Percentiles rank a stretch among this genome's conserved stretches.
phyloP scores from a whole-genome alignment of 495 filamentous ascomycete genomes.

The Haplographium delicatum region DNA sequence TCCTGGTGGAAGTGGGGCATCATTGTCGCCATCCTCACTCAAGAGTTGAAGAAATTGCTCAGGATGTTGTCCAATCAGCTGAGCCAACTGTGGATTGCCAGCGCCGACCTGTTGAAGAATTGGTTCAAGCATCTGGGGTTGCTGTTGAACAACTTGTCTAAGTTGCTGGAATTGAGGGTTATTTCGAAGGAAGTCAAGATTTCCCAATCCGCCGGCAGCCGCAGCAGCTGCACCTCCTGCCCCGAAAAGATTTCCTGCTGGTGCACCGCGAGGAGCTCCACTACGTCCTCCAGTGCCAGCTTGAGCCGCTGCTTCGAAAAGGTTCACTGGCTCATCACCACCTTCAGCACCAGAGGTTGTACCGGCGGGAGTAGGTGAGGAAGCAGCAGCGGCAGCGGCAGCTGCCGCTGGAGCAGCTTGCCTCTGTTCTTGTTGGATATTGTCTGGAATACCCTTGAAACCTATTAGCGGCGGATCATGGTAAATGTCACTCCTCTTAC shows the following conservation, averaged over 20 bases:
- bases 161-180: slow-evolving; percentile 98
- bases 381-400: slow-evolving; percentile 31
- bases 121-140: slow-evolving; percentile 96
- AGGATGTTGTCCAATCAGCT: slow-evolving; percentile 81
- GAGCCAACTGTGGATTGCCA: slow-evolving; percentile 90
- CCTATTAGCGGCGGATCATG: slow-evolving; percentile 16
- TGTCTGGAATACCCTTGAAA: slow-evolving; percentile 76
- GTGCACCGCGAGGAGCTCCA: slow-evolving; percentile 26
- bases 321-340: slow-evolving; percentile 73
- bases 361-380: slow-evolving; percentile 31
- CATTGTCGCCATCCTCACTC: slow-evolving; percentile 71
- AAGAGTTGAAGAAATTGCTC: slow-evolving; percentile 88
- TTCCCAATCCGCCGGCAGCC: slow-evolving; percentile 56
- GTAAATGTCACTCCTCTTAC: slow-evolving; percentile 43
- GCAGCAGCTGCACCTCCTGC: slow-evolving; percentile 46
- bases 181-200: slow-evolving; percentile 90
- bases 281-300: slow-evolving; percentile 55
- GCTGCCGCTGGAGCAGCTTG: slow-evolving; percentile 29
- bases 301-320: slow-evolving; percentile 90
- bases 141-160: slow-evolving; percentile 91
- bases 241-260: slow-evolving; percentile 46
- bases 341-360: slow-evolving; percentile 39
- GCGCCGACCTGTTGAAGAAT: slow-evolving; percentile 95
- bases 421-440: slow-evolving; percentile 64
- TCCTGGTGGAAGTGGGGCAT: slow-evolving; percentile 77